These are phyloP conservation scores for Pseudozyma tsukubaensis DNA, from an alignment of 1,284 basidiomycete species.

Conservation along the genomic window DNA sequence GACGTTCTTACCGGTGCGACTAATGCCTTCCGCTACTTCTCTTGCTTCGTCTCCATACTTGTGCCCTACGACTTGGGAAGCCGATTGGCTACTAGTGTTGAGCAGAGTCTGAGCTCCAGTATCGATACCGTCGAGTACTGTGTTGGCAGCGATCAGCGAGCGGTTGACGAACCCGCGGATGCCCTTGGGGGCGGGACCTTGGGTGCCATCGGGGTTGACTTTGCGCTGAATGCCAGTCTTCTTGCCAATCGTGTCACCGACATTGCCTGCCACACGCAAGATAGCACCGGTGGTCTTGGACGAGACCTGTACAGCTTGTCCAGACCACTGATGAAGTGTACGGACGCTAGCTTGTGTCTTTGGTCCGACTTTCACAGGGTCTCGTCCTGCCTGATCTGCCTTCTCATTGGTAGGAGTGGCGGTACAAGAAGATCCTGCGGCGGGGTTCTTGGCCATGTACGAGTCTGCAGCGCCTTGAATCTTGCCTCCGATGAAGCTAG, in stretches of 20 bases:
- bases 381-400: slow-evolving; percentile 19
- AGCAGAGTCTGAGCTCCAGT: slow-evolving; percentile 58
- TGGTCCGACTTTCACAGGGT: slow-evolving; percentile 31
- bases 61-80: slow-evolving; percentile 67
- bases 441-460: slow-evolving; percentile 44
- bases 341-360: slow-evolving; percentile 29
- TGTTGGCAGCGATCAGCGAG: slow-evolving; percentile 65
- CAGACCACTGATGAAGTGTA: slow-evolving; percentile 43
- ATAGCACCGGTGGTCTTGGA: slow-evolving; percentile 63
- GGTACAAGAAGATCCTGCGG: slow-evolving; percentile 30
- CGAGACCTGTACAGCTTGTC: slow-evolving; percentile 46
- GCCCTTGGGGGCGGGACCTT: slow-evolving; percentile 55
- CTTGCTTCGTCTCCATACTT: slow-evolving; percentile 67
- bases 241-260: slow-evolving; percentile 67
- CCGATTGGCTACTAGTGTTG: slow-evolving; percentile 58
- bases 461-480: slow-evolving; percentile 56
- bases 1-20: slow-evolving; percentile 57
- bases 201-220: slow-evolving; percentile 36
- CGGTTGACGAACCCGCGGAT: slow-evolving; percentile 65
- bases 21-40: slow-evolving; percentile 56
- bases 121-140: slow-evolving; percentile 68
- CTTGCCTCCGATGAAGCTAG: slow-evolving; percentile 49
- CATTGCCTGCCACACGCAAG: slow-evolving; percentile 55
- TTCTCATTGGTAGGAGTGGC: slow-evolving; percentile 29
- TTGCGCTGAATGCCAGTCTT: slow-evolving; percentile 66